phyloP scores from a whole-genome alignment of 768 basidiomycete species.

The Infundibulicybe gibba region DNA sequence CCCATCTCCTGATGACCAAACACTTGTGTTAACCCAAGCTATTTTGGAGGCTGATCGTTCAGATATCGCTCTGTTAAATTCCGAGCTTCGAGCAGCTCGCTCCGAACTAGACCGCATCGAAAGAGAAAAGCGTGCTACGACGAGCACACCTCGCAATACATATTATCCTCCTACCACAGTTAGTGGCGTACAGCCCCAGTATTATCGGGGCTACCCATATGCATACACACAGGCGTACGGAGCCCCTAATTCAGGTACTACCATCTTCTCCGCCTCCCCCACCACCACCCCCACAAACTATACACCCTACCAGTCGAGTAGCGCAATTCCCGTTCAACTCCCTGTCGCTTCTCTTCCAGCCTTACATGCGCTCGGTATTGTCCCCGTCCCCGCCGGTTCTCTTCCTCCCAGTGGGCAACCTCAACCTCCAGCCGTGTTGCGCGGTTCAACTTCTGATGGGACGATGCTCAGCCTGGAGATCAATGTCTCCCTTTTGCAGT shows the following conservation, averaged over 20 bases:
- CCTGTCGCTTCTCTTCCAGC: conserved; percentile 62
- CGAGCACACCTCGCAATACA: conserved; percentile 37
- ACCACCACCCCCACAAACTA: conserved; percentile 24
- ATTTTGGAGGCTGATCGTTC: conserved; percentile 64
- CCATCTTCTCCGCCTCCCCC: conserved; percentile 27
- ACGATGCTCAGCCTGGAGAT: conserved; percentile 74
- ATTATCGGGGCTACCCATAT: conserved; percentile 66
- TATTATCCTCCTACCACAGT: conserved; percentile 30
- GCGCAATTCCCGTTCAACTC: conserved; percentile 64
- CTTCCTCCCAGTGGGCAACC: conserved; percentile 50
- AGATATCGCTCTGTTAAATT: conserved; percentile 52
- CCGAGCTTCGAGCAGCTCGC: conserved; percentile 59
- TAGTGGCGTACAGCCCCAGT: conserved; percentile 40
- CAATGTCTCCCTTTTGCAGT: conserved; percentile 69
- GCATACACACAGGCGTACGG: conserved; percentile 61
- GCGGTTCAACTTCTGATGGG: conserved; percentile 69
- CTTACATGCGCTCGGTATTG: conserved; percentile 70
- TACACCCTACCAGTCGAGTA: conserved; percentile 32
- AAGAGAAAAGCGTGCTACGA: conserved; percentile 58
- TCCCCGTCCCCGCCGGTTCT: conserved; percentile 59
- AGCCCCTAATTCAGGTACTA: conserved; percentile 21
- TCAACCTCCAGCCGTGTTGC: conserved; percentile 73
- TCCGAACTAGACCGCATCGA: conserved; percentile 66
- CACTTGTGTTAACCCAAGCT: conserved; percentile 59
- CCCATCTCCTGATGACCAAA: conserved; percentile 56